These are phyloP conservation scores for Auricularia sp. DNA, from an alignment of 768 basidiomycete genomes.

Conservation along the genomic window DNA sequence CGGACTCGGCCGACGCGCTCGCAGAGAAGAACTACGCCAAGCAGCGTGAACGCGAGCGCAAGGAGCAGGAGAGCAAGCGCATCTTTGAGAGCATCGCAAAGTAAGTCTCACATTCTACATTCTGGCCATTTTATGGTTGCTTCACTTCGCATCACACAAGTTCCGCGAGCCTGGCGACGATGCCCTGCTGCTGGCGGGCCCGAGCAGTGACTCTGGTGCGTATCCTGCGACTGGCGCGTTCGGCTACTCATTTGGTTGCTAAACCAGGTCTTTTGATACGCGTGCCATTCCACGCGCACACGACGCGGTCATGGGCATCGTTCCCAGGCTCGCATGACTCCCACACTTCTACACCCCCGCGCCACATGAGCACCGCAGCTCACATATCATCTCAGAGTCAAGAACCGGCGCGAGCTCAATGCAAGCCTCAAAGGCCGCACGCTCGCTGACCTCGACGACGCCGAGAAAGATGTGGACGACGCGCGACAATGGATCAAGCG, in stretches of 20 bases:
- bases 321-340: too few relatives aligned
- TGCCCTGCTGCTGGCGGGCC: not conserved
- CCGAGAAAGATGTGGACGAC: slow-evolving; percentile 49
- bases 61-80: slow-evolving; percentile 75
- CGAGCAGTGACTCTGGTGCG: not conserved
- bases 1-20: slow-evolving; percentile 66
- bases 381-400: slow-evolving; percentile 48
- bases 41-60: slow-evolving; percentile 54
- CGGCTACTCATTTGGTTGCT: too few relatives aligned
- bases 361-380: not conserved
- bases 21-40: slow-evolving; percentile 84
- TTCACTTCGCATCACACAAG: not conserved
- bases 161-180: not conserved
- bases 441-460: slow-evolving; percentile 74
- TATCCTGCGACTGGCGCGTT: too few relatives aligned
- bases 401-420: slow-evolving; percentile 88
- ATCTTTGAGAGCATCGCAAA: slow-evolving; percentile 72
- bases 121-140: slow-evolving; percentile 4
- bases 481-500: slow-evolving; percentile 86
- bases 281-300: too few relatives aligned
- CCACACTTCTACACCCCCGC: too few relatives aligned
- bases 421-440: slow-evolving; percentile 86
- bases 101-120: slow-evolving; percentile 47
- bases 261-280: too few relatives aligned
- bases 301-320: too few relatives aligned